phyloP scores from a whole-genome alignment of 2,329 filamentous ascomycete species.

The Curvularia sp. region DNA sequence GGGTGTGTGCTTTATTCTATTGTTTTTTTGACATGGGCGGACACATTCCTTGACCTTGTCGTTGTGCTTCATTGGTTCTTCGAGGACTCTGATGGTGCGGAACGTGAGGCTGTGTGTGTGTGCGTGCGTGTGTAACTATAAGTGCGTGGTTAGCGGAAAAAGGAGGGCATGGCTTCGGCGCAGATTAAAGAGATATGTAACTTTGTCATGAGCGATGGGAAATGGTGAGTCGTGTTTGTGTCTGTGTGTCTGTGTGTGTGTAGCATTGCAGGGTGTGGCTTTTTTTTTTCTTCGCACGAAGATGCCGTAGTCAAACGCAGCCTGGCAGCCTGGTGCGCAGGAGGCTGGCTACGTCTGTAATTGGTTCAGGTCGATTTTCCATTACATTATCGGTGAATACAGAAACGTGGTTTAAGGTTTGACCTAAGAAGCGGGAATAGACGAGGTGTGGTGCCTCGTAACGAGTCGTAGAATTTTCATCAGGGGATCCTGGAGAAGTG shows the following conservation, averaged over 20 bases:
- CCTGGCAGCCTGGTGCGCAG: not conserved
- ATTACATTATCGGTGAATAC: conserved; percentile 7
- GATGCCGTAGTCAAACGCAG: not conserved
- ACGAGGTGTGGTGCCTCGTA: conserved; percentile 20
- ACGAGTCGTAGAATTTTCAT: conserved; percentile 14
- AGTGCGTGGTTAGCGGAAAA: conserved; percentile 6
- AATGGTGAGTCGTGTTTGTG: not conserved
- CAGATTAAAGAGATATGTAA: not conserved
- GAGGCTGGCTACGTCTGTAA: not conserved
- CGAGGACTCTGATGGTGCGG: not conserved
- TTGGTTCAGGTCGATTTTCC: not conserved
- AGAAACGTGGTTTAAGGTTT: conserved; percentile 17
- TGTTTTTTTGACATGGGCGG: not conserved
- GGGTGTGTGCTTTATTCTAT: not conserved
- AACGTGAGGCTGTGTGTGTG: not conserved
- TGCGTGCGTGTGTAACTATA: not conserved
- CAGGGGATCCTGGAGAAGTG: conserved; percentile 5
- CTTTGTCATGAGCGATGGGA: not conserved
- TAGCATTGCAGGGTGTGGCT: not conserved
- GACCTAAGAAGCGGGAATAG: conserved; percentile 16
- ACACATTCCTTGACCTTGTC: not conserved
- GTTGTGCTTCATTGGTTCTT: conserved; percentile 2
- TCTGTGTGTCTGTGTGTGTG: not conserved
- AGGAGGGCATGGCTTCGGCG: conserved; percentile 13
- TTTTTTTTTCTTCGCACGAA: conserved; percentile 1